These are phyloP conservation scores for Saturnispora hagleri DNA, from an alignment of 805 yeast species.

Conservation along the genomic window DNA sequence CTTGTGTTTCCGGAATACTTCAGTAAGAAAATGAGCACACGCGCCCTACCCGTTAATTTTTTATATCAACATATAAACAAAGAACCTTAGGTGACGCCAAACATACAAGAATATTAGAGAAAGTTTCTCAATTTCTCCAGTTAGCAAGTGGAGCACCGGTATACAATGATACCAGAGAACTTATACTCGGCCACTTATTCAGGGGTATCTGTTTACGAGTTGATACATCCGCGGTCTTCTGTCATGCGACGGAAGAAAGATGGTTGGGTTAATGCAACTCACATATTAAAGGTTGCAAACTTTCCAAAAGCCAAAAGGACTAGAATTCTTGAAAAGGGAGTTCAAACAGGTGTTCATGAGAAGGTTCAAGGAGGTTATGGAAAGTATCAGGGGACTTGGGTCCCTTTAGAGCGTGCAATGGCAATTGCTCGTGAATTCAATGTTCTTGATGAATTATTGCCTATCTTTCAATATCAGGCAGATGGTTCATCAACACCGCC, in stretches of 20 bases:
- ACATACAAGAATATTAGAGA: neutral
- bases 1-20: too few relatives aligned
- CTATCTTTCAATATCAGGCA: slow-evolving; percentile 51
- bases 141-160: neutral
- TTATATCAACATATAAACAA: neutral
- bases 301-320: slow-evolving; percentile 93
- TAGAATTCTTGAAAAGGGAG: slow-evolving; percentile 83
- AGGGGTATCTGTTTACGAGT: slow-evolving; percentile 78
- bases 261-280: slow-evolving; percentile 92
- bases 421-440: slow-evolving; percentile 58
- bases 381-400: slow-evolving; percentile 96
- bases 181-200: slow-evolving; percentile 71
- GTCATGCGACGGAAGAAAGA: slow-evolving; percentile 71
- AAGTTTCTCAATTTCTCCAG: neutral
- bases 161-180: slow-evolving; percentile 19
- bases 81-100: neutral
- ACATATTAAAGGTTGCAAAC: slow-evolving; percentile 84
- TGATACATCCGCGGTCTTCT: slow-evolving; percentile 55
- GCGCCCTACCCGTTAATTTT: neutral
- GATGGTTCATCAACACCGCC: slow-evolving; percentile 47
- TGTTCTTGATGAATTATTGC: slow-evolving; percentile 51
- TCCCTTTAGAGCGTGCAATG: slow-evolving; percentile 71
- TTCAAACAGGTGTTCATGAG: slow-evolving; percentile 83
- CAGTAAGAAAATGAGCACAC: slow-evolving; percentile 1
- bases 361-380: slow-evolving; percentile 98